These are phyloP conservation scores for Pugionium dolabratum DNA, from an alignment of 345 rosid genomes.

Conservation along the genomic window DNA sequence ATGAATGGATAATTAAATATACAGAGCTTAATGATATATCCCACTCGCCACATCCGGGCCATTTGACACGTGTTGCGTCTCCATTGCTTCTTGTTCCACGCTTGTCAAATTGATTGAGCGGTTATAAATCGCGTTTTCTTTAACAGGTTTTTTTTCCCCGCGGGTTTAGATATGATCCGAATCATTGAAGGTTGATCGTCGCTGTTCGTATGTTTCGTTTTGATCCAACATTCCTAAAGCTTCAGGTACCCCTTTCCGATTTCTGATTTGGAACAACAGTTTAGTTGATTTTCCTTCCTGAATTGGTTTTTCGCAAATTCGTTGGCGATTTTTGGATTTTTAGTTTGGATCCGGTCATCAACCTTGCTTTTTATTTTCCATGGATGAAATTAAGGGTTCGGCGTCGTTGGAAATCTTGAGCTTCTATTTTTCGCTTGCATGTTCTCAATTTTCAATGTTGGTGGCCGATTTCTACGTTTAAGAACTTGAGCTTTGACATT, in stretches of 20 bases:
- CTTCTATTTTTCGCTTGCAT: no score
- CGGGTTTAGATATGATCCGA: slow-evolving; percentile 20
- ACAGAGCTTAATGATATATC: no score
- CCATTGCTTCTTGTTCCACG: slow-evolving; percentile 21
- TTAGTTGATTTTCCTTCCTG: background rate
- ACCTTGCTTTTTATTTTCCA: background rate
- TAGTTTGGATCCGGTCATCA: slow-evolving; percentile 29
- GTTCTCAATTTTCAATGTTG: no score
- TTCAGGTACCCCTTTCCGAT: slow-evolving; percentile 25
- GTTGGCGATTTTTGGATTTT: slow-evolving; percentile 8
- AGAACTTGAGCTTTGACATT: no score
- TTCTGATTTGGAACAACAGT: background rate
- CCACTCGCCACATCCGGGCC: no score
- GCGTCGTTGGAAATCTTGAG: no score
- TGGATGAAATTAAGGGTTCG: no score
- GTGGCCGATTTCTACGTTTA: no score
- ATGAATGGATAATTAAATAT: no score
- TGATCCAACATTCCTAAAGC: slow-evolving; percentile 38
- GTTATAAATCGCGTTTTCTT: slow-evolving; percentile 15
- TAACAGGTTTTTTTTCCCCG: slow-evolving; percentile 9
- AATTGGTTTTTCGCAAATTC: slow-evolving; percentile 23
- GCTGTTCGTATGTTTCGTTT: slow-evolving; percentile 41
- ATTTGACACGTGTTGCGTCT: slow-evolving; percentile 36
- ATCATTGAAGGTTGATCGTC: slow-evolving; percentile 14
- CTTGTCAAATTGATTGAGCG: slow-evolving; percentile 19